Conservation (phyloP, 75 land plant genomes). For the Chamaecyparis obtusa region DNA sequence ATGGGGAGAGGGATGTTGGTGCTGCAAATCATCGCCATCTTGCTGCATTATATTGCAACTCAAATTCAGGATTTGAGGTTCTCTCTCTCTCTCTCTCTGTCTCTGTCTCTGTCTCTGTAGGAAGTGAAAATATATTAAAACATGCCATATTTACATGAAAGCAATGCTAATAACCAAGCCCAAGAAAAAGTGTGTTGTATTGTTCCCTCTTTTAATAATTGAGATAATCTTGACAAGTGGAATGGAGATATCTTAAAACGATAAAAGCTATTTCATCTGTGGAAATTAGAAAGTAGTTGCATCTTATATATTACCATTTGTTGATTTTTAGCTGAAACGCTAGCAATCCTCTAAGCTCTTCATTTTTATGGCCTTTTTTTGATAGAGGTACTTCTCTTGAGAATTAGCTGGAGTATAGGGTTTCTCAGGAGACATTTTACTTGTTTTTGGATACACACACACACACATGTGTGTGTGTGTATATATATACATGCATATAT, state of each 20-base stretch:
- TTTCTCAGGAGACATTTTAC: no score
- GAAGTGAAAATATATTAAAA: neutral
- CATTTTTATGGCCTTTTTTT: neutral
- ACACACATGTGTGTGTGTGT: no score
- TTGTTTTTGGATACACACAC: no score
- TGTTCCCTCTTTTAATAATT: neutral
- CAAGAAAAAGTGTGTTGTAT: no score
- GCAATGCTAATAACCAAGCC: neutral
- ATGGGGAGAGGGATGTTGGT: conserved; percentile 79
- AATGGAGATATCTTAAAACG: neutral
- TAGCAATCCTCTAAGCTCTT: no score
- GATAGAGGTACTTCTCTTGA: neutral
- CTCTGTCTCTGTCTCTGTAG: neutral
- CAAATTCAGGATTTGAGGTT: conserved; percentile 95
- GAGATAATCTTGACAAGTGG: neutral
- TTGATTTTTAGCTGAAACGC: neutral
- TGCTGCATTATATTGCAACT: conserved; percentile 84
- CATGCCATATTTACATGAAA: neutral
- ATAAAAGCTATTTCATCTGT: neutral
- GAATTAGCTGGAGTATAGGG: neutral
- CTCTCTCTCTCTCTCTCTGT: no score
- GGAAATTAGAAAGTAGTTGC: neutral
- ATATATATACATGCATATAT: no score
- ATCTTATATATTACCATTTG: neutral
- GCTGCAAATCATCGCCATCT: conserved; percentile 77